Evolutionary conservation across 129 eudicot species (phyloP).

Genomic region (Centaurea solstitialis): DNA sequence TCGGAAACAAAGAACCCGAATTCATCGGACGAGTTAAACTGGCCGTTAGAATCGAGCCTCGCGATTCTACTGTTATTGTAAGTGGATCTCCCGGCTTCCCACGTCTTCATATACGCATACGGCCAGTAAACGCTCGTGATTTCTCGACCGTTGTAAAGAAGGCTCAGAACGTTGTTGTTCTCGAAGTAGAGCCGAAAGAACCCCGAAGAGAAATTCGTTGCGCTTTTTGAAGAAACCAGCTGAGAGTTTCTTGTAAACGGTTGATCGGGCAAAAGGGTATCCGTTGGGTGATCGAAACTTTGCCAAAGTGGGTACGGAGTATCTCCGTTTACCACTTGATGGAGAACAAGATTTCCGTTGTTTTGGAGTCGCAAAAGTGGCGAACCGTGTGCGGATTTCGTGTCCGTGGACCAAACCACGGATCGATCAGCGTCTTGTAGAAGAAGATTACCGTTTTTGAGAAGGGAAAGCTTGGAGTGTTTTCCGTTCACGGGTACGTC

Average conservation of each 20-base stretch:
- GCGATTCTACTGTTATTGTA: constrained; percentile 42
- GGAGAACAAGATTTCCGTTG: constrained; percentile 46
- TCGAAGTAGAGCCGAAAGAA: constrained; percentile 43
- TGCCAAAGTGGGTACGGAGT: constrained; percentile 37
- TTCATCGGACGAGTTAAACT: constrained; percentile 41
- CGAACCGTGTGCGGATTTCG: constrained; percentile 13
- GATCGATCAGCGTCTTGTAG: constrained; percentile 35
- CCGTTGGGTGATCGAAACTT: constrained; percentile 53
- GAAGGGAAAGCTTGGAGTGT: constrained; percentile 31
- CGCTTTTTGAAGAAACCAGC: constrained; percentile 38
- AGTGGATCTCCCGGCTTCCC: constrained; percentile 38
- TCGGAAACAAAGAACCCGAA: constrained; percentile 35
- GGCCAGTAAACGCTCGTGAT: constrained; percentile 54
- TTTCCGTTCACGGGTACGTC: constrained; percentile 52
- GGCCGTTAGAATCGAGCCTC: constrained; percentile 23
- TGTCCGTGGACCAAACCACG: constrained; percentile 37
- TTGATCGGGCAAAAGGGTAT: constrained; percentile 55
- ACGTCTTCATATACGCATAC: constrained; percentile 12
- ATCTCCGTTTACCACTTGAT: neutral
- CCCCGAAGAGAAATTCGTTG: constrained; percentile 36
- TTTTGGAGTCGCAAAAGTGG: constrained; percentile 22
- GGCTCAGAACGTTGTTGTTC: constrained; percentile 42
- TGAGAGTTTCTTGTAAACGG: constrained; percentile 24
- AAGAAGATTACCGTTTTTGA: constrained; percentile 38
- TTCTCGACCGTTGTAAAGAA: constrained; percentile 44